phyloP scores from a whole-genome alignment of 2,329 filamentous ascomycete genomes.

The Botrytis porri region DNA sequence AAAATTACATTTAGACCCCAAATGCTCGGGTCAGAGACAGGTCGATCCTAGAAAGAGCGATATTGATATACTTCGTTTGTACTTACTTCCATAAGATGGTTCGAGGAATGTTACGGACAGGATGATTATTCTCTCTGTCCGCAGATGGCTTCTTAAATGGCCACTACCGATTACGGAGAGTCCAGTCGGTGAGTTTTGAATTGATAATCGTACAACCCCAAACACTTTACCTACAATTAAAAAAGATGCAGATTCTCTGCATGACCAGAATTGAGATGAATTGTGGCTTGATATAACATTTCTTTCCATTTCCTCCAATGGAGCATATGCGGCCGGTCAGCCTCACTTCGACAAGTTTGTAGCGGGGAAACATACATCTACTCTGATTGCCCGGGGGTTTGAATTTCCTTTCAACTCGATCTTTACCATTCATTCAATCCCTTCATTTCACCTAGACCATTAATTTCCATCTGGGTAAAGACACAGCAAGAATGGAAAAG shows the following conservation, averaged over 20 bases:
- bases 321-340: constrained; percentile 4
- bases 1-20: background rate
- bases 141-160: constrained; percentile 7
- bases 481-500: constrained; percentile 22
- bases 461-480: background rate
- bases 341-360: constrained; percentile 3
- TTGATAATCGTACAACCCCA: constrained; percentile 4
- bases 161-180: background rate
- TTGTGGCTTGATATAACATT: background rate
- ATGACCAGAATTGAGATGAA: background rate
- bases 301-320: background rate
- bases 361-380: background rate
- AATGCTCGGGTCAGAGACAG: background rate
- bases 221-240: constrained; percentile 4
- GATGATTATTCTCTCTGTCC: background rate
- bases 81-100: background rate
- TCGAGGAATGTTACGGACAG: background rate
- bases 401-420: background rate
- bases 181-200: constrained; percentile 15
- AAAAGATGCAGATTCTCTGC: background rate
- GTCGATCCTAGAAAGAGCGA: background rate
- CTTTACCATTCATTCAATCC: background rate
- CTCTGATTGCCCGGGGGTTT: background rate
- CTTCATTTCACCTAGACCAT: background rate
- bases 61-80: background rate